Evolutionary conservation across 2,329 filamentous ascomycete genomes (phyloP).

Genomic region (Cryphonectria parasitica): DNA sequence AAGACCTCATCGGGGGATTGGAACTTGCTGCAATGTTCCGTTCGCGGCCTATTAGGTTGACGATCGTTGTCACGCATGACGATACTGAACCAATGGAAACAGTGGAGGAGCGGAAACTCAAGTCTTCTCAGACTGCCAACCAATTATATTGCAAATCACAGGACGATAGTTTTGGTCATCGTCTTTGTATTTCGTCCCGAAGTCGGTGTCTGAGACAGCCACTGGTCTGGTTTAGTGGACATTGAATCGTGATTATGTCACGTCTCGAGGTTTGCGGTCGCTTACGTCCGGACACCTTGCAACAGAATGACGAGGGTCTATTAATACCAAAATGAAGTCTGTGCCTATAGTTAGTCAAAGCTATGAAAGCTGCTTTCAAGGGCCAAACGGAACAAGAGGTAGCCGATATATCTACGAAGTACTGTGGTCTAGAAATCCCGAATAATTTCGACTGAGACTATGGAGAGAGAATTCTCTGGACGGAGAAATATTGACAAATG

Average conservation of each 20-base stretch:
- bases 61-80: conserved; percentile 7
- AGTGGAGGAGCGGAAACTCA: neutral
- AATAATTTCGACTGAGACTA: neutral
- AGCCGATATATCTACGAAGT: neutral
- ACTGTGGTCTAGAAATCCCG: neutral
- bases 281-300: neutral
- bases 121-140: neutral
- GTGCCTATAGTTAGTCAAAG: neutral
- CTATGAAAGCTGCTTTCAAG: neutral
- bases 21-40: conserved; percentile 1
- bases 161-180: neutral
- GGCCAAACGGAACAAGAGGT: neutral
- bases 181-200: neutral
- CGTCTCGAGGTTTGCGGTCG: neutral
- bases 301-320: neutral
- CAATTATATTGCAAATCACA: neutral
- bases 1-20: neutral
- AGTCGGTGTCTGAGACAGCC: neutral
- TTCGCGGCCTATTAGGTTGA: neutral
- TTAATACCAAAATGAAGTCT: neutral
- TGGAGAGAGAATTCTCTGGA: neutral
- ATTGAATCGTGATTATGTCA: neutral
- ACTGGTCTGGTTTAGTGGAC: neutral
- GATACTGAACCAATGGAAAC: neutral
- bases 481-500: no score